Base-by-base conservation (phyloP, 2,329 filamentous ascomycete genomes). In the Alternaria conjuncta region DNA sequence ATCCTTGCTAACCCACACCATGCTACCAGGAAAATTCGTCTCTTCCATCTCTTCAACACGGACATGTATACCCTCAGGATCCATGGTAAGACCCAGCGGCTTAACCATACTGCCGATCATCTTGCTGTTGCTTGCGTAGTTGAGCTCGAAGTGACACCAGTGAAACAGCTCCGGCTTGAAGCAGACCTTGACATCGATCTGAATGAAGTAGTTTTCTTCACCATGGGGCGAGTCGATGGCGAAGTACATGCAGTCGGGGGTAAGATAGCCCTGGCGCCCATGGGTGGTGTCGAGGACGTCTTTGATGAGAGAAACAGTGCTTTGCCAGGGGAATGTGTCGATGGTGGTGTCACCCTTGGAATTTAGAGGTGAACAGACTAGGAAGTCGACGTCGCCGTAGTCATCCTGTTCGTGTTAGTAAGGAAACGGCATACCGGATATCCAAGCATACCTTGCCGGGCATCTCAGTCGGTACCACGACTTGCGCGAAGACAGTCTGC, bases 171-270 rank as follows among this genome's bases (percentile, higher is more conserved):
- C 56, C 2, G 60, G 55, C 18, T 57, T 61, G 36, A 68, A 67
- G 61, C 67, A 72, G 3, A 75, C 55, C 30, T 75, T 75, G 64
- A 75, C 55, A 18, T 76, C 74, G 21, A 77, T 62, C 49, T 77
- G 72, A 13, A 74, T 60, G 55, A 58, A 72, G 21, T 68, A 65
- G 4, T 66, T 55, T 10, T 57, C 49, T 11, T 61, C 55, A 6
- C 57, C 47, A 18, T 55, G 57, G 3, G 57, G 55, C 10, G 56
- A 49, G 4, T 61, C 59, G 10, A 76, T 60, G 18, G 74, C 74
- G 25, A 75, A 72, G 55, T 67, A 75, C 65, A 77, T 72, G 56
- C 69, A 67, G 13, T 64, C 61, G 1, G 56, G 58, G 9, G 63
- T 71, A 0, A 66, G 55, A n/a, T 55, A 57, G 6, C 72, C 71